Conservation (phyloP, 1,284 basidiomycete genomes). For the Ceratobasidium sp. region DNA sequence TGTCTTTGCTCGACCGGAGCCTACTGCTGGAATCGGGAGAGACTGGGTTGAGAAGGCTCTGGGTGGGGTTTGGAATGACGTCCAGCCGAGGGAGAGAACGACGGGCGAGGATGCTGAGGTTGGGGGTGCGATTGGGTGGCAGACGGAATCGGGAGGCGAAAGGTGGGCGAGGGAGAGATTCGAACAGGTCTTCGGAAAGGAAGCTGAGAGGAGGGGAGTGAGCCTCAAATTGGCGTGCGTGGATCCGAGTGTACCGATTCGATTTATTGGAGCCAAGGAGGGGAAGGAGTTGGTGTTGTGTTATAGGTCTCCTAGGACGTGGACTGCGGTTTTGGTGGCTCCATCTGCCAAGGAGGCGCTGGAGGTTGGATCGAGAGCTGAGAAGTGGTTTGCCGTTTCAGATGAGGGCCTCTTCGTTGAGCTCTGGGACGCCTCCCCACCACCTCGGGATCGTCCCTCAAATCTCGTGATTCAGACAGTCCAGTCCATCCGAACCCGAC, state of each 20-base stretch:
- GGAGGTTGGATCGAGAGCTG: conserved; percentile 53
- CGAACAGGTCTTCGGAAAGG: conserved; percentile 54
- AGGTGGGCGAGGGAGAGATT: conserved; percentile 56
- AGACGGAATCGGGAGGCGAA: conserved; percentile 58
- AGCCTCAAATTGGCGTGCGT: conserved; percentile 58
- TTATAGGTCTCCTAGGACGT: conserved; percentile 66
- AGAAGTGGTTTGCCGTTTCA: conserved; percentile 54
- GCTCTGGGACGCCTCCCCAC: conserved; percentile 54
- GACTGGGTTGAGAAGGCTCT: conserved; percentile 45
- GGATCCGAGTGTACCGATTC: conserved; percentile 51
- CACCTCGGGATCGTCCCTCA: neutral
- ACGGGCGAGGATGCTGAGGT: conserved; percentile 22
- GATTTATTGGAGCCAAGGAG: conserved; percentile 16
- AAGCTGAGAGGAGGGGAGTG: conserved; percentile 55
- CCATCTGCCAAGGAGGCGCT: conserved; percentile 61
- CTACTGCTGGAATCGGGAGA: conserved; percentile 54
- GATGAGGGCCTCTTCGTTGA: conserved; percentile 55
- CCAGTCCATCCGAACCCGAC: conserved; percentile 43
- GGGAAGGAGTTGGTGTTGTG: conserved; percentile 56
- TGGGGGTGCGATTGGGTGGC: conserved; percentile 63
- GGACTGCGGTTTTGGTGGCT: conserved; percentile 62
- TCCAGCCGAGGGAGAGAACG: conserved; percentile 44
- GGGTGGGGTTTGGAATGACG: conserved; percentile 48
- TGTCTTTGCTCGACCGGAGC: conserved; percentile 74
- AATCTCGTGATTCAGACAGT: conserved; percentile 43